Base-by-base conservation (phyloP, 169 alveolate species). In the Cryptosporidium ryanae region DNA sequence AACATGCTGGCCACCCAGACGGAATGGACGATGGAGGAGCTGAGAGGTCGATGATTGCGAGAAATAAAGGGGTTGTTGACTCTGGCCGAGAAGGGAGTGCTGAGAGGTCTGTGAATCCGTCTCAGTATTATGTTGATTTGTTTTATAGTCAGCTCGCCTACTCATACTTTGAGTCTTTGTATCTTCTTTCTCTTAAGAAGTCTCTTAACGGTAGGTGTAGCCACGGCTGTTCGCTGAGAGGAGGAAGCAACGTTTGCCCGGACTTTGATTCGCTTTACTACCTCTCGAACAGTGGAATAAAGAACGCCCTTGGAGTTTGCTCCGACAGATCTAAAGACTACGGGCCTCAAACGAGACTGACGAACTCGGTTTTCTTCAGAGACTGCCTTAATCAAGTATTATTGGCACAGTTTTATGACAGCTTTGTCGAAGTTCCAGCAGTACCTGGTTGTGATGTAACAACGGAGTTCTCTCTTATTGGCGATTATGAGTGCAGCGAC, bases 131-230 rank as follows among this genome's bases (percentile, higher is more conserved):
- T 76, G 71, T 76, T 67, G 87, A 76, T 27, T 32, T 76, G 13
- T 76, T 76, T n/a, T 76, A 76, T 61, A 76, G 87, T 29, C 87
- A 76, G 31, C 64, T 76, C 25, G 87, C 87, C 38, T 76, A 38
- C 34, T 76, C 87, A 21, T 76, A 76, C 48, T 76, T 57, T 59
- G 48, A 70, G 3, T 76, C 87, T 76, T 48, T 76, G 2, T 55
- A 76, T 38, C 48, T 54, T 21, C 5, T 57, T 34, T 76, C 76
- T 67, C 13, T 48, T n/a, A 52, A 57, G 27, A 18, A 76, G 13
- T 59, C 34, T 21, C 27, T 44, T 5, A 76, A 65, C 6, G 38
- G 25, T 23, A 21, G 44, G 18, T 21, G 23, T 21, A 59, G 10
- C 34, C 15, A 34, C 23, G 21, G 43, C 2, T 48, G 18, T 8